Conservation (phyloP, 345 rosid genomes). For the Linum lewisii region DNA sequence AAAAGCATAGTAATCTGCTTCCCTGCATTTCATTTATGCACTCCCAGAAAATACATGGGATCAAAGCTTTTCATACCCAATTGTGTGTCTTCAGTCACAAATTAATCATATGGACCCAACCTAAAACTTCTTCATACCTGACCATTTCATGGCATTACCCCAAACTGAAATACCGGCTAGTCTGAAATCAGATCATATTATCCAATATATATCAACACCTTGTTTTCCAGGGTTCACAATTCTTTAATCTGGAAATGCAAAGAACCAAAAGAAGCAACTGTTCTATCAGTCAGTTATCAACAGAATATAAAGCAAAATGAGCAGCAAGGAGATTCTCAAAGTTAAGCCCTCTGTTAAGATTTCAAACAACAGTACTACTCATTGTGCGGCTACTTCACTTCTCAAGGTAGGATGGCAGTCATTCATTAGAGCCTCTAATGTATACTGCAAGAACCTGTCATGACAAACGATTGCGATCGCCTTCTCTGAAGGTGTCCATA, state of each 20-base stretch:
- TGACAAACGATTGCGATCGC: not conserved
- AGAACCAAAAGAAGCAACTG: not conserved
- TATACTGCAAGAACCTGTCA: conserved; percentile 3
- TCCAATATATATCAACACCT: no score
- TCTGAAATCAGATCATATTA: no score
- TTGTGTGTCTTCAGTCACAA: no score
- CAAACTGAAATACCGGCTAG: no score
- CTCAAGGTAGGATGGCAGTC: not conserved
- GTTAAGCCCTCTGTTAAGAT: not conserved
- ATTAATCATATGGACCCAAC: no score
- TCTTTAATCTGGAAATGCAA: not conserved
- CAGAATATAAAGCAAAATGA: not conserved
- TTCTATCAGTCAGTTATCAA: not conserved
- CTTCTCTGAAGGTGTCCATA: conserved; percentile 5
- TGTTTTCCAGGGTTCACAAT: no score
- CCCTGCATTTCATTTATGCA: no score
- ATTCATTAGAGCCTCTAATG: not conserved
- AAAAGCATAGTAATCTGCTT: no score
- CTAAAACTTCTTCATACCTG: no score
- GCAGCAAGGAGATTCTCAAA: not conserved
- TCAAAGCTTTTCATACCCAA: no score
- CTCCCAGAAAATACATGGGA: no score
- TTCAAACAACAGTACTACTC: not conserved
- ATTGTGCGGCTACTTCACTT: not conserved
- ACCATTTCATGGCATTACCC: no score